Base-by-base conservation (phyloP, 192 early-diverging fungal genomes). In the Backusella westeae region DNA sequence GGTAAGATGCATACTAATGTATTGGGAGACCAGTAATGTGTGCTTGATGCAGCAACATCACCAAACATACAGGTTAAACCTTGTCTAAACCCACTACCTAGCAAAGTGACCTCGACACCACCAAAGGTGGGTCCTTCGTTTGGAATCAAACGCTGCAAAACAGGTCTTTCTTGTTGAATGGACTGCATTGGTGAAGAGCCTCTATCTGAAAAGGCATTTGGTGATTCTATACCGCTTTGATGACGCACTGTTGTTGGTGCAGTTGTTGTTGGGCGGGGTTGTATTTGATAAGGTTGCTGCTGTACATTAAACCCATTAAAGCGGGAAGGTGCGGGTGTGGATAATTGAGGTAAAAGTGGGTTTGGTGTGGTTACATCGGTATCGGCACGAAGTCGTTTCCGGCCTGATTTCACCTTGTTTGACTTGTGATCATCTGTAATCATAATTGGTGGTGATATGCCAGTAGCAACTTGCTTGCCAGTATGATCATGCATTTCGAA, bases 401-500 rank as follows among this genome's bases (percentile, higher is more conserved):
- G 53, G 7, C 77, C 74, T 32, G 81, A 38, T 68, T 89, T 89
- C 21, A 86, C 81, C 69, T 89, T 89, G 34, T 92, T 90, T 14
- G 95, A 95, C 82, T 98, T 98, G 87, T 98, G 97, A 83, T 98
- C 97, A 75, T 98, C 97, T 5, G 97, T 98, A 79, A 98, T 97
- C 90, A 97, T 92, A 49, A 98, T 97, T 7, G 97, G 96, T 10
- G 96, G 93, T 41, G 96, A 96, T 72, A 96, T 85, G 32, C 93
- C 94, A 8, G 90, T 89, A 23, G 96, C 96, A 23, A 97, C 84
- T 52, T 93, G 84, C 7, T 84, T 83, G 68, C 88, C 86, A 41
- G 83, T 84, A 72, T 87, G 79, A 81, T 98, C 96, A 36, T 88
- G 85, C 75, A 96, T 88, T 35, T 89, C 87, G 77, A 97, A 92